Percentiles rank a stretch among this genome's conserved stretches.
Evolutionary conservation across 2,329 filamentous ascomycete species (phyloP).

Genomic region (Phialocephala subalpina): DNA sequence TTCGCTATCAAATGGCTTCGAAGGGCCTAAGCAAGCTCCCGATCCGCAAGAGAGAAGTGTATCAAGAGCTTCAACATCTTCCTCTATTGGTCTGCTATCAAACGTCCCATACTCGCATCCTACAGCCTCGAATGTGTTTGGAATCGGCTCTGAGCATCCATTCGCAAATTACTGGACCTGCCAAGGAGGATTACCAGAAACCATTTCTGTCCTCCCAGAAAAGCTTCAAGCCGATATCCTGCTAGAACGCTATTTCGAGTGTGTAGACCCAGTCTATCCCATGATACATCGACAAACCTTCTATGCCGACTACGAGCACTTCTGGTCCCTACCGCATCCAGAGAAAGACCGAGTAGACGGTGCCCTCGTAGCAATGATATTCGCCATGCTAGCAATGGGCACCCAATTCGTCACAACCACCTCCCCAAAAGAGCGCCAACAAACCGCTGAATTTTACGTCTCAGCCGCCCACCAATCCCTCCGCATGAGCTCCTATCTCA

Average conservation of each 20-base stretch:
- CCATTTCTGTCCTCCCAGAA: conserved; percentile 77
- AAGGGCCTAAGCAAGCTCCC: conserved; percentile 34
- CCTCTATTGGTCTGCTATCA: conserved; percentile 68
- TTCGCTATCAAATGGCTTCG: conserved; percentile 32
- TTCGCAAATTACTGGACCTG: conserved; percentile 89
- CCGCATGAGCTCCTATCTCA: conserved; percentile 78
- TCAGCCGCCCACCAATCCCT: conserved; percentile 82
- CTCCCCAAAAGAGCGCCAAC: conserved; percentile 69
- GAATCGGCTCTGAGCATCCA: conserved; percentile 80
- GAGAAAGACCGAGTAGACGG: conserved; percentile 71
- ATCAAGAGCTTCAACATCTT: conserved; percentile 42
- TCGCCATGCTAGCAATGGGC: conserved; percentile 79
- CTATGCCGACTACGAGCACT: conserved; percentile 80
- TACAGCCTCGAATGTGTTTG: conserved; percentile 79
- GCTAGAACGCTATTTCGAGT: conserved; percentile 69
- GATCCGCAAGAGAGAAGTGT: conserved; percentile 35
- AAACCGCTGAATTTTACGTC: conserved; percentile 83
- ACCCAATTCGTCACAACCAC: conserved; percentile 75
- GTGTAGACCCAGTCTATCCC: conserved; percentile 81
- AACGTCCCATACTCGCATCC: conserved; percentile 76
- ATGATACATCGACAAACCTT: conserved; percentile 81
- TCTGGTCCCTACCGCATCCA: conserved; percentile 68
- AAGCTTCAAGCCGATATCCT: conserved; percentile 80
- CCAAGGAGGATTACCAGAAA: conserved; percentile 76
- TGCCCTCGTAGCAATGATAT: conserved; percentile 75